A percentile compares a stretch with the other conserved stretches of the same genome.
These are phyloP conservation scores for Psophocarpus tetragonolobus DNA, from an alignment of 306 rosid genomes.

Conservation along the genomic window DNA sequence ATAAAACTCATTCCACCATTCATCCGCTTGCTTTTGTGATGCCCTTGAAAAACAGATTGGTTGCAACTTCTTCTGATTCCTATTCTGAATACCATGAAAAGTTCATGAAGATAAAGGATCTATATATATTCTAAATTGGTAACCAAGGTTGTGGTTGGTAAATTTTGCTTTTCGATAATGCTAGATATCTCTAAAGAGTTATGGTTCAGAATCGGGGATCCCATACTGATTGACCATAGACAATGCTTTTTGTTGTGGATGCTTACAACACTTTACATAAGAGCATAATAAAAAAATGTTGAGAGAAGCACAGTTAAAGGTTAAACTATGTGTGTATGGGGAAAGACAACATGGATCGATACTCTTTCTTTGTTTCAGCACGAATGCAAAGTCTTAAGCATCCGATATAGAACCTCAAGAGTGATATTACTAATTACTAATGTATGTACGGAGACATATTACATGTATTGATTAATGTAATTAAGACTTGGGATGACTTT, in stretches of 20 bases:
- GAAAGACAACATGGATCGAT: background rate
- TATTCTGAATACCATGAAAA: background rate
- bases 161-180: background rate
- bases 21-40: background rate
- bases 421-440: background rate
- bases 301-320: background rate
- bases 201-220: background rate
- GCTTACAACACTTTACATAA: background rate
- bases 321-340: background rate
- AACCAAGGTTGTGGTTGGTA: background rate
- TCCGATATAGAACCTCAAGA: background rate
- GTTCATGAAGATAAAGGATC: slow-evolving; percentile 1
- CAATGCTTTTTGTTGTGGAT: background rate
- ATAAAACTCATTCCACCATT: slow-evolving; percentile 4
- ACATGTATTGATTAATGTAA: background rate
- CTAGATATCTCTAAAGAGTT: background rate
- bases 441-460: background rate
- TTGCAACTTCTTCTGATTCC: background rate
- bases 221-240: background rate
- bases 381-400: background rate
- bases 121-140: background rate
- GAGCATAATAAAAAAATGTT: background rate
- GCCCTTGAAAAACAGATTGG: background rate
- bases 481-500: too few relatives aligned
- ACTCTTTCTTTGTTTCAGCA: background rate